Evolutionary conservation across 768 basidiomycete genomes (phyloP).

Genomic region (Suillus paluster): DNA sequence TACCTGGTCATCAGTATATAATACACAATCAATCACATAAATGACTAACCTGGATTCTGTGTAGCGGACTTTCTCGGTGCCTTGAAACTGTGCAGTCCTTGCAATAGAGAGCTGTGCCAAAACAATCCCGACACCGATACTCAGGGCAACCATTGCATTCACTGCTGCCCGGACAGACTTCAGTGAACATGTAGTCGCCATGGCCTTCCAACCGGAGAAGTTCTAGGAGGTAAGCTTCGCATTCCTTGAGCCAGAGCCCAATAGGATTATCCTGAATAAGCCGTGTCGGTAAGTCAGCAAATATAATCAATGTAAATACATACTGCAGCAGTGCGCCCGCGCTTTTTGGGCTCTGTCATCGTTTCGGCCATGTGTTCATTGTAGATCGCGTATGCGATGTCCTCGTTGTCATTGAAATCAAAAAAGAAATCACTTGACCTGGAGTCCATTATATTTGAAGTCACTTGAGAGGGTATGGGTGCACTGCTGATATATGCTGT

Average conservation of each 20-base stretch:
- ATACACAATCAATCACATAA: too few relatives aligned
- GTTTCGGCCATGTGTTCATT: background rate
- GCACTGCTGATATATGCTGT: background rate
- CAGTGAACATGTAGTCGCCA: slow-evolving; percentile 6
- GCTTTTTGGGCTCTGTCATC: background rate
- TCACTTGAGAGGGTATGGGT: background rate
- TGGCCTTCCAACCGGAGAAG: slow-evolving; percentile 12
- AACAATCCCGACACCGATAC: too few relatives aligned
- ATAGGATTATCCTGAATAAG: slow-evolving; percentile 2
- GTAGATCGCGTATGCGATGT: background rate
- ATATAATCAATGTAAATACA: background rate
- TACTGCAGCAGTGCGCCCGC: background rate
- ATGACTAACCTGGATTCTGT: slow-evolving; percentile 18
- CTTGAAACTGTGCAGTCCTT: too few relatives aligned
- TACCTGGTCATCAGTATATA: background rate
- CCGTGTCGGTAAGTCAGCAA: background rate
- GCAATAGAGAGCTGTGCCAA: too few relatives aligned
- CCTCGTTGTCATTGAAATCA: background rate
- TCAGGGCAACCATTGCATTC: too few relatives aligned
- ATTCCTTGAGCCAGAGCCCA: background rate
- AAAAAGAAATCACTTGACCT: background rate
- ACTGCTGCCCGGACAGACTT: too few relatives aligned
- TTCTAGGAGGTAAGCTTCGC: slow-evolving; percentile 10
- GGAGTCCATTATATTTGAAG: background rate
- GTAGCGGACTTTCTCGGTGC: slow-evolving; percentile 18